These are phyloP conservation scores for Microbotryomycetes sp. DNA, from an alignment of 1,284 basidiomycete genomes.

Conservation along the genomic window DNA sequence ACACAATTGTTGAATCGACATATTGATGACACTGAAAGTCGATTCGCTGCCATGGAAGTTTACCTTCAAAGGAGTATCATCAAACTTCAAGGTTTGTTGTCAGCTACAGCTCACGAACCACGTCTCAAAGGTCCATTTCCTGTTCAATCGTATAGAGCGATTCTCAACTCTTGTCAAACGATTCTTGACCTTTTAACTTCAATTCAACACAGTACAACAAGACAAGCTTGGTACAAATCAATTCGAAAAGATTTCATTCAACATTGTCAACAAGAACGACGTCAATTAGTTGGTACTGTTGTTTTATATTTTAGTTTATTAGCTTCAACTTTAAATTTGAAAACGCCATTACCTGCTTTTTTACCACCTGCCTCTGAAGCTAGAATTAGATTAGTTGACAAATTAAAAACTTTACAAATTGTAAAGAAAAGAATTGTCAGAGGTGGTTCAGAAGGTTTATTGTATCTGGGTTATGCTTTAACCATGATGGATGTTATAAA, in stretches of 20 bases:
- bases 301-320: constrained; percentile 86
- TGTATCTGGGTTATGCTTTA: constrained; percentile 89
- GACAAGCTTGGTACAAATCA: constrained; percentile 72
- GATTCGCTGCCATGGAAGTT: constrained; percentile 62
- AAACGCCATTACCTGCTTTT: constrained; percentile 87
- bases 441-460: constrained; percentile 63
- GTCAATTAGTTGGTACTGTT: constrained; percentile 86
- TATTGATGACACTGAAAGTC: constrained; percentile 1
- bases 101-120: constrained; percentile 86
- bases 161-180: constrained; percentile 77
- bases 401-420: constrained; percentile 74
- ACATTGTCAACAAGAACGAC: constrained; percentile 75
- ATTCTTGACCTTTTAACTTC: constrained; percentile 70
- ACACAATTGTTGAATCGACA: constrained; percentile 6
- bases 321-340: constrained; percentile 76
- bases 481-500: constrained; percentile 83
- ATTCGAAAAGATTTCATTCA: constrained; percentile 79
- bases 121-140: constrained; percentile 85
- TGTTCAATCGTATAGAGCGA: constrained; percentile 63
- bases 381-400: constrained; percentile 70
- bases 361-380: constrained; percentile 84
- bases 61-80: constrained; percentile 87
- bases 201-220: constrained; percentile 89
- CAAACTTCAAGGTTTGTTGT: constrained; percentile 69
- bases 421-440: constrained; percentile 58